A percentile compares a stretch with the other conserved stretches of the same genome.
These are phyloP conservation scores for Melastoma malabathricum DNA, from an alignment of 345 rosid species.

Conservation along the genomic window DNA sequence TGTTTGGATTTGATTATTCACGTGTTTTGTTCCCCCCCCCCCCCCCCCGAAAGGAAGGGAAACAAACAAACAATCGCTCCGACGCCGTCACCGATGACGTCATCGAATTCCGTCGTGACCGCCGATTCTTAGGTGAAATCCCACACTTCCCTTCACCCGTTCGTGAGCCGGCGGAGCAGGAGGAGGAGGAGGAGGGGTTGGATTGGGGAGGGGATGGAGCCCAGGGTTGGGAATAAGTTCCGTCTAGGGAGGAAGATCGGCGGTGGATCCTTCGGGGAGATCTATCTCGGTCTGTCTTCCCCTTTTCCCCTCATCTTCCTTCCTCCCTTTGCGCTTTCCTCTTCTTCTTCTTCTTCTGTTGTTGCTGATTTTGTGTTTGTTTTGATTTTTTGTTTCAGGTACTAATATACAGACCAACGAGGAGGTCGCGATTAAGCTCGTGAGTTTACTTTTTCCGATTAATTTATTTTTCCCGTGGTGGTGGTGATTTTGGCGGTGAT, in stretches of 20 bases:
- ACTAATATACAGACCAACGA: slow-evolving; percentile 85
- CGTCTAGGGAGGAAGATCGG: slow-evolving; percentile 93
- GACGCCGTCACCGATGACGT: no score
- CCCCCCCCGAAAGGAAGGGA: no score
- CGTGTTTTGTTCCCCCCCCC: no score
- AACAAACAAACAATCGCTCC: no score
- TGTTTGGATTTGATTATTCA: no score
- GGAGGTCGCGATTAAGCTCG: slow-evolving; percentile 98
- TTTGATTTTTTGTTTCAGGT: slow-evolving; percentile 30
- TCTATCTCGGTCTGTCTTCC: slow-evolving; percentile 75
- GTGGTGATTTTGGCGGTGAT: background rate
- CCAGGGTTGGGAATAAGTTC: slow-evolving; percentile 80
- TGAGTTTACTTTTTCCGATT: slow-evolving; percentile 25
- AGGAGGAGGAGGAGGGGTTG: background rate
- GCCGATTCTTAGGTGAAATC: background rate
- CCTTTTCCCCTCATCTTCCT: background rate
- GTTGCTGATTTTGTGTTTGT: slow-evolving; percentile 2
- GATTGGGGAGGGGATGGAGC: slow-evolving; percentile 48
- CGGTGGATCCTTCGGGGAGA: slow-evolving; percentile 96
- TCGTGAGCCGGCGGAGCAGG: background rate
- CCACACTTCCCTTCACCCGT: background rate
- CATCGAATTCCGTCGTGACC: background rate
- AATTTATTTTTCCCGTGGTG: background rate
- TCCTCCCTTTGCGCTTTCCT: background rate
- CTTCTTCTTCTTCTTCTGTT: background rate